Conservation (phyloP, 1,139 yeast species). For the Taiozyma sp. region DNA sequence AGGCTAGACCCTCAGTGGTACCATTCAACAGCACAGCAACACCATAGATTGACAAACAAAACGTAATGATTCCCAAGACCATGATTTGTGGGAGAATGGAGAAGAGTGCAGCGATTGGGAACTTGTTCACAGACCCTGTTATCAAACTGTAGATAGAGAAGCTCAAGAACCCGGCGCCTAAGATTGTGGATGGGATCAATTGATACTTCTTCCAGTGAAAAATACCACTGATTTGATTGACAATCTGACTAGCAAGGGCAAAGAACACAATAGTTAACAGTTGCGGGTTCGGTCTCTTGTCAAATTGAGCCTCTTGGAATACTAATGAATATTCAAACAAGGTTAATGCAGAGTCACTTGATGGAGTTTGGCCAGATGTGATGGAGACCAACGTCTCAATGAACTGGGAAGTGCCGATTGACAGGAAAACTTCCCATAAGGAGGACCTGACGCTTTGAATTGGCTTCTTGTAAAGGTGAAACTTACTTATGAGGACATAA, state of each 20-base stretch:
- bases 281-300: conserved; percentile 46
- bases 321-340: conserved; percentile 70
- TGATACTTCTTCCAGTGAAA: conserved; percentile 47
- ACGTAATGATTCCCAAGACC: conserved; percentile 40
- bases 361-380: conserved; percentile 52
- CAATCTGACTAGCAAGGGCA: conserved; percentile 48
- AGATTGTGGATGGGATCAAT: conserved; percentile 53
- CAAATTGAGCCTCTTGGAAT: conserved; percentile 62
- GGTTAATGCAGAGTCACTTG: conserved; percentile 64
- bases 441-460: conserved; percentile 36
- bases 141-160: conserved; percentile 38
- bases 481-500: neutral
- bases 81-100: conserved; percentile 60
- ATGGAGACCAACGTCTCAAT: conserved; percentile 66
- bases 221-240: conserved; percentile 54
- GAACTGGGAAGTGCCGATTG: conserved; percentile 58
- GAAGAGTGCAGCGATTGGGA: conserved; percentile 50
- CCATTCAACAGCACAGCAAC: conserved; percentile 58
- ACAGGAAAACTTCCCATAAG: conserved; percentile 59
- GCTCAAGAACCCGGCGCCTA: conserved; percentile 45
- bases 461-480: neutral
- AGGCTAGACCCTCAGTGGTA: conserved; percentile 41
- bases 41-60: conserved; percentile 46
- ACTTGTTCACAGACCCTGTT: conserved; percentile 35
- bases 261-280: conserved; percentile 45